Evolutionary conservation across 345 rosid species (phyloP).

Genomic region (Salix udensis): DNA sequence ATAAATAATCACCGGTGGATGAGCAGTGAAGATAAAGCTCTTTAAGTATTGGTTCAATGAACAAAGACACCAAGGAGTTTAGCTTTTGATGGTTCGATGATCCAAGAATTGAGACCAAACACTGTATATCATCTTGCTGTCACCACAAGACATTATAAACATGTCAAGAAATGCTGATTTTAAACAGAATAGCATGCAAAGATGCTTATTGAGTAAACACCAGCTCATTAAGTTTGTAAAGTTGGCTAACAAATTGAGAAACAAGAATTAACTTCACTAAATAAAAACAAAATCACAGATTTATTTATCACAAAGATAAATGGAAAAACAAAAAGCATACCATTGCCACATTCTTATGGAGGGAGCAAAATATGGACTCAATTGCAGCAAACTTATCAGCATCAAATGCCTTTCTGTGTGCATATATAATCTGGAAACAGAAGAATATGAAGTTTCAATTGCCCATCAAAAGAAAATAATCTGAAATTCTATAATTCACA

Average conservation of each 20-base stretch:
- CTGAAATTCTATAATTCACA: not conserved
- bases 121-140: conserved; percentile 46
- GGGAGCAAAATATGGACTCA: conserved; percentile 43
- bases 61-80: conserved; percentile 38
- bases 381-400: conserved; percentile 52
- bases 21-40: conserved; percentile 49
- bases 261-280: not conserved
- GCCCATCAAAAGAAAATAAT: not conserved
- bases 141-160: conserved; percentile 1
- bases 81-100: conserved; percentile 61
- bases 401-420: conserved; percentile 62
- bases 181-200: too few species aligned
- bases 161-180: too few species aligned
- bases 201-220: too few species aligned
- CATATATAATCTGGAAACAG: conserved; percentile 59
- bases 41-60: conserved; percentile 54
- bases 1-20: conserved; percentile 37
- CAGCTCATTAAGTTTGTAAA: too few species aligned
- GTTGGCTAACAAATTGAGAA: not conserved
- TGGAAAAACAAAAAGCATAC: conserved; percentile 32
- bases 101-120: conserved; percentile 46
- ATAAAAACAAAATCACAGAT: not conserved
- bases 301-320: not conserved
- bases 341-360: conserved; percentile 29
- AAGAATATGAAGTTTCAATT: conserved; percentile 10